phyloP scores from a whole-genome alignment of 441 rosid species.

The Gossypium gossypioides region DNA sequence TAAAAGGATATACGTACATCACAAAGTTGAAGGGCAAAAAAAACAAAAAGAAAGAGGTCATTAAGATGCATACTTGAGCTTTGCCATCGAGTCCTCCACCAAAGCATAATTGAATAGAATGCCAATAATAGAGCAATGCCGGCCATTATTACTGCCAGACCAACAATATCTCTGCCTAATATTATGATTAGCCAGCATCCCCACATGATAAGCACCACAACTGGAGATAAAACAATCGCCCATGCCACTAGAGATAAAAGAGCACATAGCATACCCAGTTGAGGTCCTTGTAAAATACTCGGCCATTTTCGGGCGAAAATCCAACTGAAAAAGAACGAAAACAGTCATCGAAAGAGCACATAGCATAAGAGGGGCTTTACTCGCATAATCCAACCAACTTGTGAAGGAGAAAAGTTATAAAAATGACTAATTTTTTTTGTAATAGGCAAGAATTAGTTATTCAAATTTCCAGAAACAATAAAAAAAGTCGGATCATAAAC shows the following conservation, averaged over 20 bases:
- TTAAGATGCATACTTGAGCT: conserved; percentile 69
- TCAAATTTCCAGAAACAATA: neutral
- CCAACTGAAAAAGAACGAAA: conserved; percentile 61
- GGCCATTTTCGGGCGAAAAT: conserved; percentile 99
- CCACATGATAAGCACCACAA: conserved; percentile 75
- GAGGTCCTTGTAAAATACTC: conserved; percentile 74
- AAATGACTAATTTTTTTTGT: neutral
- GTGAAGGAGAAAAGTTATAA: neutral
- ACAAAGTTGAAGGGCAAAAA: neutral
- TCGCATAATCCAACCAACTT: neutral
- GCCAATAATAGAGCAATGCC: conserved; percentile 94
- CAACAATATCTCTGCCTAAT: conserved; percentile 80
- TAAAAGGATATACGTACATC: conserved; percentile 5
- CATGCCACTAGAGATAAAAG: conserved; percentile 70
- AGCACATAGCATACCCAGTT: conserved; percentile 65
- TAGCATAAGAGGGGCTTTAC: no score
- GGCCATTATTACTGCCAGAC: conserved; percentile 93
- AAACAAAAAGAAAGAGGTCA: neutral
- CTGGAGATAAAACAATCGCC: conserved; percentile 77
- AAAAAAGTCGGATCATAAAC: neutral
- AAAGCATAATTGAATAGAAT: conserved; percentile 96
- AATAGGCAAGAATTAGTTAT: neutral
- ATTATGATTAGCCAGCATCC: conserved; percentile 79
- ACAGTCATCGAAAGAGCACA: neutral
- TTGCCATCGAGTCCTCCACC: conserved; percentile 99